Percentiles rank a stretch among this genome's conserved stretches.
Conservation (phyloP, 2,329 filamentous ascomycete genomes). For the Verticillium klebahnii region DNA sequence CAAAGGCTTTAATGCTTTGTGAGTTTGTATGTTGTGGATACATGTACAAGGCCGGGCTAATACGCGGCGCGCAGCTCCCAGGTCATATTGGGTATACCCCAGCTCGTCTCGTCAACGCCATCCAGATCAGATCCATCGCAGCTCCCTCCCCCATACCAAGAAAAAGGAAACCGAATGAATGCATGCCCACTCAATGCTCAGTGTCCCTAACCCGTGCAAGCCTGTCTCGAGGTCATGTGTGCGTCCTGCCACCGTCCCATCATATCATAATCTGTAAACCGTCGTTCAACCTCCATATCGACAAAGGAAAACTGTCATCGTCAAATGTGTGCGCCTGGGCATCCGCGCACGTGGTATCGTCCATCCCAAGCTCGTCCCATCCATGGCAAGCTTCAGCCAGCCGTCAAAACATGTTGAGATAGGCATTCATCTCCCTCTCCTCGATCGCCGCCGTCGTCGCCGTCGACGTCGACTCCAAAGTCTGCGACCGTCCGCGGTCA, state of each 20-base stretch:
- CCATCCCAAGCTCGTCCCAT: neutral
- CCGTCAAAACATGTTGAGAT: conserved; percentile 7
- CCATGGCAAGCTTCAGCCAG: neutral
- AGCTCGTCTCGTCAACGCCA: neutral
- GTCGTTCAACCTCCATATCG: neutral
- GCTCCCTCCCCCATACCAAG: too few relatives aligned
- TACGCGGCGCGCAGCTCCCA: neutral
- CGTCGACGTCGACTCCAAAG: neutral
- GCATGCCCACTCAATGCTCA: neutral
- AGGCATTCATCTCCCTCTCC: conserved; percentile 2
- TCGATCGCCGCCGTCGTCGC: neutral
- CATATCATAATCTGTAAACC: neutral
- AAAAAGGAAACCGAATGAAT: conserved; percentile 1
- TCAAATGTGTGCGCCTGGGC: neutral
- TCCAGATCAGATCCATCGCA: neutral
- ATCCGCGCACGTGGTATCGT: neutral
- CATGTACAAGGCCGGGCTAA: neutral
- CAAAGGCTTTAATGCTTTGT: neutral
- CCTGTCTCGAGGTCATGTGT: neutral
- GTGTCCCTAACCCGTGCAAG: neutral
- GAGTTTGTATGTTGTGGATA: neutral
- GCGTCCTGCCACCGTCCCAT: neutral
- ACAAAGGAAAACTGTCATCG: neutral
- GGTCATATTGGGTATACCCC: neutral
- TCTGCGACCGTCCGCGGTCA: neutral